Base-by-base conservation (phyloP, 495 filamentous ascomycete genomes). In the Penicillium silybi region DNA sequence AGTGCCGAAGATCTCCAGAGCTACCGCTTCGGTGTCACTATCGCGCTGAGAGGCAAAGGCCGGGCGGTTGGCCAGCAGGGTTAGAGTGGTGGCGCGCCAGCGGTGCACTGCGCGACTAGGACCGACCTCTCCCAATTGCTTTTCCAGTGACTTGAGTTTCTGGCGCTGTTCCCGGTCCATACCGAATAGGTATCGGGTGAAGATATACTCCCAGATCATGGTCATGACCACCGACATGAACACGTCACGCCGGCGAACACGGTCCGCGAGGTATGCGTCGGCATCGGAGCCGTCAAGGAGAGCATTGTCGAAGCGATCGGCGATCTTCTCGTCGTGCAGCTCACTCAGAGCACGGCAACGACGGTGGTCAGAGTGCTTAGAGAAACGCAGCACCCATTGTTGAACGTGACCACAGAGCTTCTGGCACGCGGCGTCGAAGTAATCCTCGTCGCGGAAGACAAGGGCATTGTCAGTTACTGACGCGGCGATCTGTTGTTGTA, bases 181-280 rank as follows among this genome's bases (percentile, higher is more conserved):
- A 54, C 95, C 93, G 63, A 98, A 97, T 32, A 98, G 83, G 64
- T 97, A 98, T 49, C 95, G 85, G 10, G 91, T 95, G 68, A 98
- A 98, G 64, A 98, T 85, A 62, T 88, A 96, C 65, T 97, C 92
- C 90, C 90, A 97, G 32, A 97, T 83, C 89, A 98, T 95, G 40
- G 85, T 91, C 90, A 97, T 97, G 55, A 90, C 85, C 57, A 97
- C 88, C 20, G 89, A 91, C 88, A 96, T 96, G 73, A 97, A 95
- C 29, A 97, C 86, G 71, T 96, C 89, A 32, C 90, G 83, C 44
- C 93, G 84, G 52, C 81, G 82, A 46, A 93, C 86, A 39, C 95
- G 86, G 63, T 97, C 95, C 53, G 78, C 78, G 11, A 98, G 83
- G 64, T 92, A 91, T 44, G 72, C 72, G 59, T 97, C 89, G 19